Base-by-base conservation (phyloP, 768 basidiomycete species). In the Hygrocybe punicea region DNA sequence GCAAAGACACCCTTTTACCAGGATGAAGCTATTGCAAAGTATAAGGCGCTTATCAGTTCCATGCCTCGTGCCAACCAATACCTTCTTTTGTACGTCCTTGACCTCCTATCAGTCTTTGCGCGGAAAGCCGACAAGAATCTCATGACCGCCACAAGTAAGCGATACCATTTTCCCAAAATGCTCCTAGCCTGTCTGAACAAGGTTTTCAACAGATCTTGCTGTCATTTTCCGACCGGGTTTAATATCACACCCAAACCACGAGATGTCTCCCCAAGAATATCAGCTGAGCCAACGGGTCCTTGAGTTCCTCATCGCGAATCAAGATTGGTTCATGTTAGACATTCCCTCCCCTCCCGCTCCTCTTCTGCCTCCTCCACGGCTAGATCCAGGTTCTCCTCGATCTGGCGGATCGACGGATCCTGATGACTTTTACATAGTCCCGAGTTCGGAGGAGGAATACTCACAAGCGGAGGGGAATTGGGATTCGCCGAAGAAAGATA, bases 171-270 rank as follows among this genome's bases (percentile, higher is more conserved):
- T 49, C 29, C 29, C 17, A 11, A n/a, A n/a, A n/a, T n/a, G n/a
- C n/a, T 19, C 34, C 14, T n/a, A 9, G 36, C 40, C 24, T 10
- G 13, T 25, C 48, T 34, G 29, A 21, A 39, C 29, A 4, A 33
- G 46, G 23, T 17, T 34, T 45, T 23, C 9, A 24, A 23, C 68
- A 93, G 96, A 99, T 74, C 85, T 99, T 17, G 97, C 96, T 16
- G 89, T 96, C 46, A 96, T 98, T 62, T 99, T 99, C 73, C 90
- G 94, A 57, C 97, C 97, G 0, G 97, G 95, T 16, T 77, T 99
- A 4, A 85, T 99, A 58, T 90, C 92, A 8, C 92, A 94, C 69
- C 90, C 93, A 2, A 72, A 79, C 21, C 93, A 98, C 66, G 91
- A 93, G 65, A 83, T 95, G 77, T 83, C 83, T 6, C 93, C 93